Conservation (phyloP, 2,329 filamentous ascomycete species). For the Aspergillus aculeatus region DNA sequence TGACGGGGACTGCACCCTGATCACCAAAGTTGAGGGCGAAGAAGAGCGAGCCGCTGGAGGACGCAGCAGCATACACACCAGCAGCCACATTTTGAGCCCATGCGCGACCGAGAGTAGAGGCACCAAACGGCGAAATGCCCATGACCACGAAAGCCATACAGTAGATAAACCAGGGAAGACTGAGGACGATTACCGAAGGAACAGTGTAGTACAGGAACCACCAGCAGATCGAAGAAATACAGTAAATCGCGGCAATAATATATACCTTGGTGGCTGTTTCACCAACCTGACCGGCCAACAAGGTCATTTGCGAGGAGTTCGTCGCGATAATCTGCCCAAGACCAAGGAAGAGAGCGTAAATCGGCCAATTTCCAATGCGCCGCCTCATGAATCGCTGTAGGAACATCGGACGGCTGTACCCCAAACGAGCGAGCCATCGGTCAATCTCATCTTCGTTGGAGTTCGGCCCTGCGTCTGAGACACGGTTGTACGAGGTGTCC, state of each 20-base stretch:
- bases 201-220: conserved; percentile 60
- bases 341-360: conserved; percentile 62
- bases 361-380: conserved; percentile 61
- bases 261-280: conserved; percentile 60
- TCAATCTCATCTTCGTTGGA: conserved; percentile 44
- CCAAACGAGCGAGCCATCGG: conserved; percentile 55
- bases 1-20: conserved; percentile 61
- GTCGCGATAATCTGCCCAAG: conserved; percentile 63
- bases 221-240: conserved; percentile 58
- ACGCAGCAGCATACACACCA: conserved; percentile 60
- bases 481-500: neutral
- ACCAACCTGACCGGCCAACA: conserved; percentile 63
- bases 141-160: conserved; percentile 61
- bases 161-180: conserved; percentile 62
- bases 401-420: conserved; percentile 57
- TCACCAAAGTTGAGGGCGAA: conserved; percentile 66
- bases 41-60: conserved; percentile 61
- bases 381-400: conserved; percentile 54
- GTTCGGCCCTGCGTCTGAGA: conserved; percentile 22
- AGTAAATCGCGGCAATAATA: conserved; percentile 58
- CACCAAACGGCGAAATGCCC: conserved; percentile 56
- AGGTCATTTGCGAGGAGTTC: conserved; percentile 66
- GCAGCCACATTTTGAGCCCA: conserved; percentile 63
- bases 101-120: conserved; percentile 38
- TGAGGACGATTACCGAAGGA: conserved; percentile 56